These are phyloP conservation scores for Jamesozyma piceae DNA, from an alignment of 805 yeast species.

Conservation along the genomic window DNA sequence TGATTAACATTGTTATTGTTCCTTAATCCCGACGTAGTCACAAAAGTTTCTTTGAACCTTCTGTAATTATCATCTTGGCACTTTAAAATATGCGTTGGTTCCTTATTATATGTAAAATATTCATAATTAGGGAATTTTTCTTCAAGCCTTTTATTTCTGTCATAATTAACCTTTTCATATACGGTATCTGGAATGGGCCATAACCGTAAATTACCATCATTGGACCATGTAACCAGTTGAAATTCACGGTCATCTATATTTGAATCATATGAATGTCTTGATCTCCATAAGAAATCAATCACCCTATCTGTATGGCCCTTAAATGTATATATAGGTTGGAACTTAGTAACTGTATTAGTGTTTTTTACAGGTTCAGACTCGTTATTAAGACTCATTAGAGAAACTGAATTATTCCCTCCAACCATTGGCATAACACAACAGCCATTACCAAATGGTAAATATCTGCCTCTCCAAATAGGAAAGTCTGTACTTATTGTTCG, in stretches of 20 bases:
- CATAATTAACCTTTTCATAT: slow-evolving; percentile 39
- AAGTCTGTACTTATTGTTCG: slow-evolving; percentile 60
- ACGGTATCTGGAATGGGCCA: slow-evolving; percentile 59
- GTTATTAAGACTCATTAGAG: slow-evolving; percentile 25
- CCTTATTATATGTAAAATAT: slow-evolving; percentile 42
- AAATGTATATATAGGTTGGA: slow-evolving; percentile 52
- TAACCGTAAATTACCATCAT: slow-evolving; percentile 72
- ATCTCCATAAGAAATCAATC: slow-evolving; percentile 82
- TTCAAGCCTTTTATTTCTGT: slow-evolving; percentile 31
- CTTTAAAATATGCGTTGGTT: slow-evolving; percentile 33
- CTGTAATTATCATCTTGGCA: slow-evolving; percentile 13
- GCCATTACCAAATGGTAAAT: slow-evolving; percentile 80
- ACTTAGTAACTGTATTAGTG: slow-evolving; percentile 10
- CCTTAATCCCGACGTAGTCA: slow-evolving; percentile 32
- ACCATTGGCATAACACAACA: slow-evolving; percentile 85
- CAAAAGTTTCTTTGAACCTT: slow-evolving; percentile 34
- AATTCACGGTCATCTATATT: slow-evolving; percentile 64
- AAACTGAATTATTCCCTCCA: slow-evolving; percentile 58
- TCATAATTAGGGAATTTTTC: slow-evolving; percentile 36
- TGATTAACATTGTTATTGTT: slow-evolving; percentile 45
- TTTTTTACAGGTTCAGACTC: slow-evolving; percentile 10
- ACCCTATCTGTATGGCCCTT: slow-evolving; percentile 80
- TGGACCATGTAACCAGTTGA: slow-evolving; percentile 90
- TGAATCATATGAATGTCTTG: slow-evolving; percentile 40
- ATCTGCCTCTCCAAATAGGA: slow-evolving; percentile 84